Evolutionary conservation across 164 flowering plant species (phyloP).

Genomic region (Vitis vinifera): DNA sequence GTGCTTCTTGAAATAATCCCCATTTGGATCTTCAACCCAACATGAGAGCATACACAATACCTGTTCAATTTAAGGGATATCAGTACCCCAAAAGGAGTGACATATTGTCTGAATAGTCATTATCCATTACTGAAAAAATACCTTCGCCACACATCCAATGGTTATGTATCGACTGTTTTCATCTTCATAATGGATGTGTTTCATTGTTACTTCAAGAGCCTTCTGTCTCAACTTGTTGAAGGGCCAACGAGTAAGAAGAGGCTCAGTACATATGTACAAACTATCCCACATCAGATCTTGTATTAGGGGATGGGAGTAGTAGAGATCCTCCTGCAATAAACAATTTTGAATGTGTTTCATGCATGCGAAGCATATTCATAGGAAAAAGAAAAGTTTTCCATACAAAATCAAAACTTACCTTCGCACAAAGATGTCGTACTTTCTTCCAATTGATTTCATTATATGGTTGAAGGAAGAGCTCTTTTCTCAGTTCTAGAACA

Average conservation of each 20-base stretch:
- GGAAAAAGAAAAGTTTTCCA: not conserved
- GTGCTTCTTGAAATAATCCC: slow-evolving; percentile 47
- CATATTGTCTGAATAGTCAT: not conserved
- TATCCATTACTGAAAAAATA: not conserved
- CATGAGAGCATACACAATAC: slow-evolving; percentile 55
- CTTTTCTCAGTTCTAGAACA: slow-evolving; percentile 39
- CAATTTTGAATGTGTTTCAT: not conserved
- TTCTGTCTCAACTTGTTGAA: slow-evolving; percentile 39
- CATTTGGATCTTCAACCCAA: slow-evolving; percentile 54
- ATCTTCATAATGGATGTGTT: slow-evolving; percentile 48
- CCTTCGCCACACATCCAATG: slow-evolving; percentile 41
- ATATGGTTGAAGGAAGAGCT: slow-evolving; percentile 41
- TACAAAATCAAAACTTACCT: slow-evolving; percentile 16
- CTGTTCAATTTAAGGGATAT: slow-evolving; percentile 5
- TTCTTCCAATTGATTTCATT: slow-evolving; percentile 38
- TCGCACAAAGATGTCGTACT: slow-evolving; percentile 38
- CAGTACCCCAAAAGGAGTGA: not conserved
- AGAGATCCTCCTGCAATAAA: slow-evolving; percentile 35
- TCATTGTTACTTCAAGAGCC: slow-evolving; percentile 38
- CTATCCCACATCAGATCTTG: slow-evolving; percentile 50
- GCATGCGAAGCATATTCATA: no score
- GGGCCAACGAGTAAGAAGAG: slow-evolving; percentile 43
- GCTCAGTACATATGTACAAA: slow-evolving; percentile 29
- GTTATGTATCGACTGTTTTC: slow-evolving; percentile 51
- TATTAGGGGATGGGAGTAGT: slow-evolving; percentile 36